Conservation (phyloP, 2,329 filamentous ascomycete genomes). For the Fusarium bulbicola region DNA sequence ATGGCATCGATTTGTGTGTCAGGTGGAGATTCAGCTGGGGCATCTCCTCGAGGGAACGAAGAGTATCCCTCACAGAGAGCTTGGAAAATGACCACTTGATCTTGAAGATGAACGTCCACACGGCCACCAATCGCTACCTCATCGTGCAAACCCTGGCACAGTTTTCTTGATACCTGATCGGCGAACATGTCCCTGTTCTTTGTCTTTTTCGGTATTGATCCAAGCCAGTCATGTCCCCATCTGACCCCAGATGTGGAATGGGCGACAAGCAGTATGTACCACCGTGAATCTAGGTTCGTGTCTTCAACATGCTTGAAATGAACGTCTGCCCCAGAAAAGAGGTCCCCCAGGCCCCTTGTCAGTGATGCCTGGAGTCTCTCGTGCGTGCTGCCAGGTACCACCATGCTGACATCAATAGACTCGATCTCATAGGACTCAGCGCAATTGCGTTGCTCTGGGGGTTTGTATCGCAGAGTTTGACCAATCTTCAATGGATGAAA, state of each 20-base stretch:
- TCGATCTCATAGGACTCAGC: constrained; percentile 50
- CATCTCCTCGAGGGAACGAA: constrained; percentile 51
- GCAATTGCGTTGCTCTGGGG: constrained; percentile 29
- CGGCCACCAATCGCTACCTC: constrained; percentile 57
- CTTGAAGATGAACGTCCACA: constrained; percentile 67
- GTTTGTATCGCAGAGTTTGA: constrained; percentile 49
- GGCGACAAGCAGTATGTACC: constrained; percentile 67
- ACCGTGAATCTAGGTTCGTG: constrained; percentile 59
- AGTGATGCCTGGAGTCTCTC: constrained; percentile 53
- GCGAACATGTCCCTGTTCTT: constrained; percentile 44
- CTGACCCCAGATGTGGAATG: constrained; percentile 55
- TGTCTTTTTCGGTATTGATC: constrained; percentile 53
- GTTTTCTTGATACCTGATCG: constrained; percentile 54
- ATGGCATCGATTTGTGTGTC: constrained; percentile 42
- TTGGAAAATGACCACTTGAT: constrained; percentile 70
- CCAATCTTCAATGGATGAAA: constrained; percentile 47
- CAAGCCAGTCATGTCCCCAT: constrained; percentile 60
- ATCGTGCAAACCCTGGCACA: constrained; percentile 56
- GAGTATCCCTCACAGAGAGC: constrained; percentile 63
- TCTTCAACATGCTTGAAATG: constrained; percentile 60
- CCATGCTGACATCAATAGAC: constrained; percentile 60
- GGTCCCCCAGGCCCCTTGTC: constrained; percentile 48
- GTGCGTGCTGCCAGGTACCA: constrained; percentile 58
- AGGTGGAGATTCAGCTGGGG: constrained; percentile 22
- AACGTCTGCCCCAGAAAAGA: constrained; percentile 56